A percentile compares a stretch with the other conserved stretches of the same genome.
These are phyloP conservation scores for Paraconiothyrium sp. DNA, from an alignment of 2,329 filamentous ascomycete genomes.

Conservation along the genomic window DNA sequence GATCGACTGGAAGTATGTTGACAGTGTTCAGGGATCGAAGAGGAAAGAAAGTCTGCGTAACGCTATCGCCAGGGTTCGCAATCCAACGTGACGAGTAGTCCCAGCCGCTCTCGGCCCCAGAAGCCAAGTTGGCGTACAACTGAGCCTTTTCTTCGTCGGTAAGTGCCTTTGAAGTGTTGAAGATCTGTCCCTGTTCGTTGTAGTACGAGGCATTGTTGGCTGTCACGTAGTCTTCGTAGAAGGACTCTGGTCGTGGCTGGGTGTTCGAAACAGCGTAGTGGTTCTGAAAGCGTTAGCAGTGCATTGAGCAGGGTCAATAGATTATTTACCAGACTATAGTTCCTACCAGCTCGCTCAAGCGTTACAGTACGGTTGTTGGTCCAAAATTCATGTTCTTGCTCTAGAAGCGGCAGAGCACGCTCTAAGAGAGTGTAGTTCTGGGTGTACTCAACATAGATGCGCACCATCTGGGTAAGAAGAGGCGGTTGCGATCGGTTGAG, in stretches of 20 bases:
- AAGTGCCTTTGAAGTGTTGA: constrained; percentile 61
- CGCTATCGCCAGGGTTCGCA: constrained; percentile 65
- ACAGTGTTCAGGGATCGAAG: constrained; percentile 69
- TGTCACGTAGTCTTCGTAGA: constrained; percentile 70
- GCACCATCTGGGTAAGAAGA: constrained; percentile 72
- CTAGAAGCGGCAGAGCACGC: constrained; percentile 68
- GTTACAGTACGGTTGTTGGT: constrained; percentile 67
- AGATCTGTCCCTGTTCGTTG: constrained; percentile 66
- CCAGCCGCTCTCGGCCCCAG: constrained; percentile 72
- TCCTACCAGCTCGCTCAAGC: constrained; percentile 58
- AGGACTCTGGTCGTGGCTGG: constrained; percentile 73
- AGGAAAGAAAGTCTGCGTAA: constrained; percentile 70
- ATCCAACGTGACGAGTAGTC: constrained; percentile 71
- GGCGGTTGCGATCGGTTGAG: constrained; percentile 75
- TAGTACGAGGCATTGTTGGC: constrained; percentile 74
- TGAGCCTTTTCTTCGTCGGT: constrained; percentile 62
- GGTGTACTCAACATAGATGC: constrained; percentile 70
- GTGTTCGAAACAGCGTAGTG: constrained; percentile 71
- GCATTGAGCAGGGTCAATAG: not conserved
- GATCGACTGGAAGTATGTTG: constrained; percentile 69
- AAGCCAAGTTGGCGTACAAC: constrained; percentile 71
- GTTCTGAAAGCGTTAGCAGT: constrained; percentile 46
- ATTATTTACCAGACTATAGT: constrained; percentile 57
- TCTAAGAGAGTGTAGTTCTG: constrained; percentile 69
- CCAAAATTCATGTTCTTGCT: constrained; percentile 72